A percentile compares a stretch with the other conserved stretches of the same genome.
Conservation (phyloP, 768 basidiomycete species). For the Lentinula raphanica region DNA sequence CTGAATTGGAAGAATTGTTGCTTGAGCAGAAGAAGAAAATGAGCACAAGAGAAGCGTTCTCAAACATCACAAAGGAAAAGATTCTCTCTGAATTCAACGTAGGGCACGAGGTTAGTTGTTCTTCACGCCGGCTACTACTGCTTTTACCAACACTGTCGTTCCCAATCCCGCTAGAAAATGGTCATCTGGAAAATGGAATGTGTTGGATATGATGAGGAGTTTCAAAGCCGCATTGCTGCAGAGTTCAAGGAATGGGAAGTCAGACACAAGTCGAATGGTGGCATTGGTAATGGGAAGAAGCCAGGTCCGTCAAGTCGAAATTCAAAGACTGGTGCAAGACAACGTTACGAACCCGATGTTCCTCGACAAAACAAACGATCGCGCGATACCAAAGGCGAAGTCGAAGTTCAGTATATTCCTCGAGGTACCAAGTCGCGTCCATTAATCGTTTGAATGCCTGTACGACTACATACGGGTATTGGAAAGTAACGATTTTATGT, state of each 20-base stretch:
- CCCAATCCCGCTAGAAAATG: too few relatives aligned
- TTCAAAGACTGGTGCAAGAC: background rate
- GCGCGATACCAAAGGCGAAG: background rate
- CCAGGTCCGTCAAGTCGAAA: background rate
- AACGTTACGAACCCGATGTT: background rate
- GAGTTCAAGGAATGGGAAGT: background rate
- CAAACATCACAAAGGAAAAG: background rate
- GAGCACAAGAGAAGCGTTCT: background rate
- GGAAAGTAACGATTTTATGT: too few relatives aligned
- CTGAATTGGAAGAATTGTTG: background rate
- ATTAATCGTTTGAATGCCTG: background rate
- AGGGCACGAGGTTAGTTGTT: background rate
- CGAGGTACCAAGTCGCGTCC: background rate
- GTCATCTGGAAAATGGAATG: constrained; percentile 9
- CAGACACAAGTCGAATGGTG: background rate
- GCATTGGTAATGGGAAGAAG: background rate
- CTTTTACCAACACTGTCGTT: too few relatives aligned
- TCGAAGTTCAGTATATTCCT: too few relatives aligned
- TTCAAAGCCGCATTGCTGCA: constrained; percentile 3
- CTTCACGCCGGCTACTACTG: background rate
- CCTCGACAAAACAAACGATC: background rate
- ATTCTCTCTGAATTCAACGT: background rate
- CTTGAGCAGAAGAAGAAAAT: background rate
- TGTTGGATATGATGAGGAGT: constrained; percentile 9
- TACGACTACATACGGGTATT: background rate